Evolutionary conservation across 306 rosid genomes (phyloP).

Genomic region (Lathyrus oleraceus): DNA sequence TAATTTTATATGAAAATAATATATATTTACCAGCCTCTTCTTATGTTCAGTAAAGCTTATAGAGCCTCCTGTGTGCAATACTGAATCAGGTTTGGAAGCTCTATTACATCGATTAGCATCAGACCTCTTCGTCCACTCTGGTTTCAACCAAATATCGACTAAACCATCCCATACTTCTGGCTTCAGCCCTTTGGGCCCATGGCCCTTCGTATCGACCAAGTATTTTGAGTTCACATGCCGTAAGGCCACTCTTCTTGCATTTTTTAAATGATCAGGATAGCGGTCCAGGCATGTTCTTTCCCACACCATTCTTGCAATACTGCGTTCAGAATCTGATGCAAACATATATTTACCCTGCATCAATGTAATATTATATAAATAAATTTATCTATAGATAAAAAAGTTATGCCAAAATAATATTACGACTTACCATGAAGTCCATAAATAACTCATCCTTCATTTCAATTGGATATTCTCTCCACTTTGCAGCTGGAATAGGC

Average conservation of each 20-base stretch:
- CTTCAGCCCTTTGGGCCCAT: not conserved
- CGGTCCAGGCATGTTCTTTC: not conserved
- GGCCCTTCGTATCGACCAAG: not conserved
- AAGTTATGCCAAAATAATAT: not conserved
- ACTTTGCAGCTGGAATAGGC: constrained; percentile 1
- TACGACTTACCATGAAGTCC: constrained; percentile 1
- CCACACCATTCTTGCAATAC: constrained; percentile 9
- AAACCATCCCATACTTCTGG: constrained; percentile 3
- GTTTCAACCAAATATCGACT: constrained; percentile 16
- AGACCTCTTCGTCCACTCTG: not conserved
- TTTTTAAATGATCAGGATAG: not conserved
- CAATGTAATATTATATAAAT: constrained; percentile 8
- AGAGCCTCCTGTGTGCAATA: not conserved
- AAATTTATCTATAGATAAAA: not conserved
- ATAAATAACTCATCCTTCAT: not conserved
- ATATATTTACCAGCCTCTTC: not conserved
- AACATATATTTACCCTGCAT: not conserved
- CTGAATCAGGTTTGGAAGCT: not conserved
- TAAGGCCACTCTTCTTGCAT: not conserved
- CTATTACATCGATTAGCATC: constrained; percentile 5
- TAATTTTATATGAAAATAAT: not conserved
- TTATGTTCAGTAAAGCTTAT: not conserved
- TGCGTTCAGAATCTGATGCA: not conserved
- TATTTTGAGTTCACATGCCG: not conserved
- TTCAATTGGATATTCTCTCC: not conserved